A percentile compares a stretch with the other conserved stretches of the same genome.
Conservation (phyloP, 1,284 basidiomycete genomes). For the Rhodofomes roseus region DNA sequence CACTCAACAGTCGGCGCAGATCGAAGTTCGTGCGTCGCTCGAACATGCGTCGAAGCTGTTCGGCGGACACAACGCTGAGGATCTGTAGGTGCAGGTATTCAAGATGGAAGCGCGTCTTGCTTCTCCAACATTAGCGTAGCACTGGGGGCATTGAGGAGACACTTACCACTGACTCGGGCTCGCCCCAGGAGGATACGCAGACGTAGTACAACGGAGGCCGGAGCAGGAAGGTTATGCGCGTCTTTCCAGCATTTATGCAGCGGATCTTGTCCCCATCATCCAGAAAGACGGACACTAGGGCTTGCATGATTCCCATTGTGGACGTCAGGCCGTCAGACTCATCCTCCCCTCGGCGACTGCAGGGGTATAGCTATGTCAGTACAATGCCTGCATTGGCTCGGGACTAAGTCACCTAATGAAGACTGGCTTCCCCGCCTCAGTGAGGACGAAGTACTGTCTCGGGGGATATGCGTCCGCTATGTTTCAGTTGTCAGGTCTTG, state of each 20-base stretch:
- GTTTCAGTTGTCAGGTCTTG: not conserved
- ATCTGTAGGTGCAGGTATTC: constrained; percentile 95
- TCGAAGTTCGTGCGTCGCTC: constrained; percentile 91
- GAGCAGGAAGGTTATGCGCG: constrained; percentile 82
- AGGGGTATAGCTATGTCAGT: constrained; percentile 11
- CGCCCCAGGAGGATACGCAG: constrained; percentile 87
- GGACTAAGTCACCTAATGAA: constrained; percentile 63
- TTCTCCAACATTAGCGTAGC: constrained; percentile 40
- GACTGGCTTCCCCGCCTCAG: constrained; percentile 92
- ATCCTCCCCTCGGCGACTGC: constrained; percentile 47
- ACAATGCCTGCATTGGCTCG: not conserved
- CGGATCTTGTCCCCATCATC: constrained; percentile 83
- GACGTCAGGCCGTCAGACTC: constrained; percentile 69
- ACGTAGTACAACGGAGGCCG: constrained; percentile 89
- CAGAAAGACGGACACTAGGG: constrained; percentile 88
- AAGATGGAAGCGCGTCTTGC: constrained; percentile 87
- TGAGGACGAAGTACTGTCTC: constrained; percentile 90
- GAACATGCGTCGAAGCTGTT: constrained; percentile 85
- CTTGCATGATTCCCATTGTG: constrained; percentile 91
- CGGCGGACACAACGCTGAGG: constrained; percentile 82
- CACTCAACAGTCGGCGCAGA: constrained; percentile 79
- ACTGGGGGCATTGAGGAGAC: not conserved
- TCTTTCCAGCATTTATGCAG: constrained; percentile 71
- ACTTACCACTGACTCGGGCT: constrained; percentile 90
- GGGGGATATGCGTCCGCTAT: constrained; percentile 46